Percentiles rank a stretch among this genome's conserved stretches.
These are phyloP conservation scores for Mrakia hoshinonis DNA, from an alignment of 768 basidiomycete genomes.

Conservation along the genomic window DNA sequence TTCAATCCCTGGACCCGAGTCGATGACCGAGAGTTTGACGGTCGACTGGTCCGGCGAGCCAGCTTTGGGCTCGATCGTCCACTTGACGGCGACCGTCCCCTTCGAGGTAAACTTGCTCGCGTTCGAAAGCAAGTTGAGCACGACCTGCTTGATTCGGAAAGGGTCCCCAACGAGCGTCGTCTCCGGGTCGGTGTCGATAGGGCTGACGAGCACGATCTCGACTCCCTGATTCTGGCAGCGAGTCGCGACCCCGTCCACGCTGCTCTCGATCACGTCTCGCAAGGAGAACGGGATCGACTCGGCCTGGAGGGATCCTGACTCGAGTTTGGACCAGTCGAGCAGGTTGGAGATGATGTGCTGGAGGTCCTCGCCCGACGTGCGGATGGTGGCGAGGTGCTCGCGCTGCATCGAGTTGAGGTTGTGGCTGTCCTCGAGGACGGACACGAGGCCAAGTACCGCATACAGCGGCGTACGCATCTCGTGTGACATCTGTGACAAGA, in stretches of 20 bases:
- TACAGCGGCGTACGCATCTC: too few species aligned
- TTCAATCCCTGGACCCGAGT: neutral
- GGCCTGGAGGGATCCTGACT: slow-evolving; percentile 6
- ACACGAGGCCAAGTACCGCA: neutral
- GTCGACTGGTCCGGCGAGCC: neutral
- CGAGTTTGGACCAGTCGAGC: slow-evolving; percentile 13
- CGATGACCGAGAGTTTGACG: neutral
- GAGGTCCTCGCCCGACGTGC: slow-evolving; percentile 21
- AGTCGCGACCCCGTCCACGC: slow-evolving; percentile 13
- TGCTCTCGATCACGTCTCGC: neutral
- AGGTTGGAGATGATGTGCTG: slow-evolving; percentile 25
- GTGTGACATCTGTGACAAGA: too few species aligned
- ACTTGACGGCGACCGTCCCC: neutral
- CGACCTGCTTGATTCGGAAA: slow-evolving; percentile 16
- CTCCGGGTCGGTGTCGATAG: neutral
- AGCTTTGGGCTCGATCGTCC: neutral
- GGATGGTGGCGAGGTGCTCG: slow-evolving; percentile 12
- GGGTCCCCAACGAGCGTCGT: neutral
- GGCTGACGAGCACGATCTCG: slow-evolving; percentile 1
- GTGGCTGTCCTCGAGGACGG: slow-evolving; percentile 18
- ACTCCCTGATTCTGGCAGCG: neutral
- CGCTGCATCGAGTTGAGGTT: slow-evolving; percentile 8
- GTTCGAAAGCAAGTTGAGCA: slow-evolving; percentile 12
- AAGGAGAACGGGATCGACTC: slow-evolving; percentile 19
- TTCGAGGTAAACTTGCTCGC: neutral